Evolutionary conservation across 2,329 filamentous ascomycete species (phyloP).

Genomic region (Camillea tinctor): DNA sequence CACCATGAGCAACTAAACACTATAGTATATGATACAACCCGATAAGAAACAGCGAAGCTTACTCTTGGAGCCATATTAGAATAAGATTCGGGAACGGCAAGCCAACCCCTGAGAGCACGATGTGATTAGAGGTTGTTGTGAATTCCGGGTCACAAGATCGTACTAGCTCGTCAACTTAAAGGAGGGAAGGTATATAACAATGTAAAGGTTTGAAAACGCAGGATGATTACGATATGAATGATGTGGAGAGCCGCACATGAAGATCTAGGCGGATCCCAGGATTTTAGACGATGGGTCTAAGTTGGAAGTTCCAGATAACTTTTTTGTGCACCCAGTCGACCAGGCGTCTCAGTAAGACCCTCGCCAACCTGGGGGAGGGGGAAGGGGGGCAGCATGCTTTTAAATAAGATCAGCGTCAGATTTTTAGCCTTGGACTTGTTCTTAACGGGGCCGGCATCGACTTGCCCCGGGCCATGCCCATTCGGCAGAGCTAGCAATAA

Average conservation of each 20-base stretch:
- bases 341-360: background rate
- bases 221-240: constrained; percentile 13
- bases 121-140: background rate
- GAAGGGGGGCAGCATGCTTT: background rate
- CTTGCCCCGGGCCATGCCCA: background rate
- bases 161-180: constrained; percentile 2
- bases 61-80: constrained; percentile 23
- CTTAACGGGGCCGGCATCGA: background rate
- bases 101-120: background rate
- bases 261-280: constrained; percentile 3
- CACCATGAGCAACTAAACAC: background rate
- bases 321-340: background rate
- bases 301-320: background rate
- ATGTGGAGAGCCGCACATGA: constrained; percentile 8
- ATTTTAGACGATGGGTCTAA: background rate
- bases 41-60: constrained; percentile 6
- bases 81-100: background rate
- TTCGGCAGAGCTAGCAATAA: background rate
- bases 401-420: background rate
- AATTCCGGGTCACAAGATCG: background rate
- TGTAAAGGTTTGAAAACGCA: constrained; percentile 4
- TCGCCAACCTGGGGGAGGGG: background rate
- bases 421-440: background rate
- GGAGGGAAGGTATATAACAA: constrained; percentile 5
- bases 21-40: background rate